Evolutionary conservation across 2,329 filamentous ascomycete species (phyloP), one percentile per base, ranked within the genome.

Genomic region (Fusarium haematococcum): DNA sequence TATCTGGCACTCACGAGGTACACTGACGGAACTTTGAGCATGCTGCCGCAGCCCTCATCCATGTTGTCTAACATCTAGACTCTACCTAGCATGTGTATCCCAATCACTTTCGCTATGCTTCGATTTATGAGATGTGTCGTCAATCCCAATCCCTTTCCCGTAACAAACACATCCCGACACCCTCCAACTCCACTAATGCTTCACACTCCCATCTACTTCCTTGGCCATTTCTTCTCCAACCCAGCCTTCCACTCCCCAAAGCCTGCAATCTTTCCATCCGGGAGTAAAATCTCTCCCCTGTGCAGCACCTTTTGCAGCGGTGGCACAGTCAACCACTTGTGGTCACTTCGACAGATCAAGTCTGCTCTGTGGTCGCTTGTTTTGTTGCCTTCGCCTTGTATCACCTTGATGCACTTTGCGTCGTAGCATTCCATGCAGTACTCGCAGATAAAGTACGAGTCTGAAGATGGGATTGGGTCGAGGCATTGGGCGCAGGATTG

Each of bases 391-490:
- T 77, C 76, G 2, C 73, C 70, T 69, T 78, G 78, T 52, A 83
- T 82, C 5, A 80, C 73, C 10, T 79, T 68, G 27, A 84, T 65
- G 37, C 84, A 85, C 14, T 71, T 67, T n/a, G 76, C 58, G 63
- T 84, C 85, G 63, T 82, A 84, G 50, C 79, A 79, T 68, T 85
- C 83, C 72, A 85, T 79, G 67, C 84, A 85, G 60, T 79, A 79
- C 64, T 78, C 75, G 66, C 84, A 85, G 56, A 85, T 77, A 14
- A 73, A 77, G 39, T 84, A 83, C 25, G 80, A 78, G 1, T 82
- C 81, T 3, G 75, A 74, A 2, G 75, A 71, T 1, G 65, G 68
- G 32, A 85, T 81, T 4, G 80, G 80, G 39, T 82, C 76, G 0
- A 85, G 77, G 27, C 84, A 85, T 63, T 85, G 82, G 5, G 81